Conservation (phyloP, 2,329 filamentous ascomycete genomes). For the Fusarium sp. region DNA sequence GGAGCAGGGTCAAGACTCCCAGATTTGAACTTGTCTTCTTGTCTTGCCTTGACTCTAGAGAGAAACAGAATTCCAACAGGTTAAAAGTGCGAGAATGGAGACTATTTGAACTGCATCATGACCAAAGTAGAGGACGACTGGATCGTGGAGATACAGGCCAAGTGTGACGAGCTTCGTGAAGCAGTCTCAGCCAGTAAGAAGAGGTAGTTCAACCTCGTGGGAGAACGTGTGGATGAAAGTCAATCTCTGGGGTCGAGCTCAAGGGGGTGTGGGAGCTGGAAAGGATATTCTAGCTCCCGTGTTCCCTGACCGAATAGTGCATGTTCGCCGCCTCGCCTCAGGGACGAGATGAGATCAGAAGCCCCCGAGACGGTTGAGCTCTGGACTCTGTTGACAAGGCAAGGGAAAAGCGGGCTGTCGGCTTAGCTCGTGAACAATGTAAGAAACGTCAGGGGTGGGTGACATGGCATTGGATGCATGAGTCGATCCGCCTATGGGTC, state of each 20-base stretch:
- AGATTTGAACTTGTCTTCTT: constrained; percentile 15
- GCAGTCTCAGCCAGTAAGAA: constrained; percentile 38
- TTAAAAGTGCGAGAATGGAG: constrained; percentile 31
- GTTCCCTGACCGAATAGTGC: constrained; percentile 20
- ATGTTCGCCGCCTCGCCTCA: constrained; percentile 28
- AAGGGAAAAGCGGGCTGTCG: constrained; percentile 17
- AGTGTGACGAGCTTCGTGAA: constrained; percentile 29
- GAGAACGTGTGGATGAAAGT: constrained; percentile 43
- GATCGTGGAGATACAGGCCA: constrained; percentile 29
- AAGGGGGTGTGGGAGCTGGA: constrained; percentile 19
- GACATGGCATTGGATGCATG: constrained; percentile 25
- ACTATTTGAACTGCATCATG: constrained; percentile 41
- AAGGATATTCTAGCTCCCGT: constrained; percentile 21
- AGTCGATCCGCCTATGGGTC: constrained; percentile 19
- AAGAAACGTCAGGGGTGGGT: constrained; percentile 23
- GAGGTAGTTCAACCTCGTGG: constrained; percentile 38
- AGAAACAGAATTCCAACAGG: constrained; percentile 4
- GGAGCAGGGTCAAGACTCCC: constrained; percentile 11
- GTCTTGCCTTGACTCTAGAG: constrained; percentile 15
- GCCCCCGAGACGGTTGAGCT: background rate
- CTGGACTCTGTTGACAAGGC: constrained; percentile 4
- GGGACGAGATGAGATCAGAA: constrained; percentile 19
- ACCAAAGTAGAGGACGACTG: constrained; percentile 20
- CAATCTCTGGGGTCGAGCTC: constrained; percentile 32
- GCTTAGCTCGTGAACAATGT: constrained; percentile 27